These are phyloP conservation scores for Wickerhamiella sorbophila DNA, from an alignment of 805 yeast species.

Conservation along the genomic window DNA sequence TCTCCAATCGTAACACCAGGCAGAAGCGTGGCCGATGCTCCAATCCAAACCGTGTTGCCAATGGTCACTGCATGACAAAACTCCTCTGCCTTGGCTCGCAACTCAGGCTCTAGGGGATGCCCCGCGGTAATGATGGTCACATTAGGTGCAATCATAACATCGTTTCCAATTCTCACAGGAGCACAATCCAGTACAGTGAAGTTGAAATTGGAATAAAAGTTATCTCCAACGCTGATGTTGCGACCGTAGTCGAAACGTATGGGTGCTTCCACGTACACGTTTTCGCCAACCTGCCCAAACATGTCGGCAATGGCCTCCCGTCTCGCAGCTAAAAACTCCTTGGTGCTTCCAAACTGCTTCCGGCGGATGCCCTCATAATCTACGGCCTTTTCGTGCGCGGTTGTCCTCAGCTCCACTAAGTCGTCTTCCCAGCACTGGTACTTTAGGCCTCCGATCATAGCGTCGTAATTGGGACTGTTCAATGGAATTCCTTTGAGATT, in stretches of 20 bases:
- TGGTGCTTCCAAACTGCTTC: constrained; percentile 15
- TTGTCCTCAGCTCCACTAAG: constrained; percentile 18
- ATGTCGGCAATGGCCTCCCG: constrained; percentile 26
- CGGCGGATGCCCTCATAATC: constrained; percentile 21
- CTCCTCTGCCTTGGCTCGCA: constrained; percentile 34
- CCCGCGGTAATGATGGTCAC: constrained; percentile 46
- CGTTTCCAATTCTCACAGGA: constrained; percentile 44
- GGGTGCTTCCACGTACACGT: constrained; percentile 37
- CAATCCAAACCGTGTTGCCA: constrained; percentile 58
- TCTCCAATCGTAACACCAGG: constrained; percentile 59
- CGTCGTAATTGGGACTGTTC: constrained; percentile 32
- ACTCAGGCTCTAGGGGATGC: constrained; percentile 42
- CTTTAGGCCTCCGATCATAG: constrained; percentile 39
- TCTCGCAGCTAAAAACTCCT: constrained; percentile 27
- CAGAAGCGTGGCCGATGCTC: constrained; percentile 37
- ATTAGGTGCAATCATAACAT: constrained; percentile 50
- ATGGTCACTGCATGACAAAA: constrained; percentile 42
- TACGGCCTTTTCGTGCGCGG: constrained; percentile 22
- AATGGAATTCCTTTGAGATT: constrained; percentile 7
- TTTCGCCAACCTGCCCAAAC: constrained; percentile 36
- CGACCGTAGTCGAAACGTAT: constrained; percentile 56
- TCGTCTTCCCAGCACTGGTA: constrained; percentile 27
- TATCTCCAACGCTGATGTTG: constrained; percentile 42
- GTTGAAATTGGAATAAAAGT: constrained; percentile 44
- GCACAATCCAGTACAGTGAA: constrained; percentile 44